A percentile compares a stretch with the other conserved stretches of the same genome.
These are phyloP conservation scores for Balakata baccata DNA, from an alignment of 345 rosid genomes.

Conservation along the genomic window DNA sequence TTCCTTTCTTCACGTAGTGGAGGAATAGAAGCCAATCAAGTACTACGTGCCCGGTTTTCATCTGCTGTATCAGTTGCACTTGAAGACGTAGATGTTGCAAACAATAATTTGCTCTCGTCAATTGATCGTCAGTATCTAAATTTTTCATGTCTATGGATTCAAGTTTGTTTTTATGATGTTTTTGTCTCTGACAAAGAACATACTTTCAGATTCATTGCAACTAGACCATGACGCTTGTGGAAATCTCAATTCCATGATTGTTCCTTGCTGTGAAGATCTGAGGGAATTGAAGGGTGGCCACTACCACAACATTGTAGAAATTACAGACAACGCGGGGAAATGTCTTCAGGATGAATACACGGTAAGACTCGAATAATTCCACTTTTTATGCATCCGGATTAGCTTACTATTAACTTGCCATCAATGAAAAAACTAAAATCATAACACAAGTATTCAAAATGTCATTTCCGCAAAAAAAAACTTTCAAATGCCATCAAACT, in stretches of 20 bases:
- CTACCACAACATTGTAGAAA: slow-evolving; percentile 72
- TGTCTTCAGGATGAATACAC: slow-evolving; percentile 80
- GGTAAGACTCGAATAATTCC: slow-evolving; percentile 37
- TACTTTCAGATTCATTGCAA: slow-evolving; percentile 69
- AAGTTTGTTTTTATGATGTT: neutral
- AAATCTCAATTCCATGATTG: slow-evolving; percentile 76
- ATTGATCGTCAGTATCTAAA: slow-evolving; percentile 62
- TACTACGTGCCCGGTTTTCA: slow-evolving; percentile 55
- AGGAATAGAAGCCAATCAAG: slow-evolving; percentile 75
- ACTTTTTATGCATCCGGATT: neutral
- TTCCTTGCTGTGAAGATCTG: slow-evolving; percentile 76
- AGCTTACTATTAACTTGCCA: neutral
- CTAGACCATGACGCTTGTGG: slow-evolving; percentile 84
- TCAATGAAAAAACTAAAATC: too few species aligned
- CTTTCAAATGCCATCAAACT: neutral
- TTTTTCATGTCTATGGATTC: neutral
- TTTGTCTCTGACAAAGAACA: slow-evolving; percentile 14
- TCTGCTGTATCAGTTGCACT: slow-evolving; percentile 72
- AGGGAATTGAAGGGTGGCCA: slow-evolving; percentile 82
- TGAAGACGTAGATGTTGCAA: slow-evolving; percentile 61
- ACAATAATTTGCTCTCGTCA: slow-evolving; percentile 60
- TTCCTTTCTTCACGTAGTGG: slow-evolving; percentile 37
- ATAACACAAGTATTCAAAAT: too few species aligned
- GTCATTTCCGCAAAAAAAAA: too few species aligned
- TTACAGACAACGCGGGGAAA: slow-evolving; percentile 81